Conservation (phyloP, 345 rosid genomes). For the Linum tenue region DNA sequence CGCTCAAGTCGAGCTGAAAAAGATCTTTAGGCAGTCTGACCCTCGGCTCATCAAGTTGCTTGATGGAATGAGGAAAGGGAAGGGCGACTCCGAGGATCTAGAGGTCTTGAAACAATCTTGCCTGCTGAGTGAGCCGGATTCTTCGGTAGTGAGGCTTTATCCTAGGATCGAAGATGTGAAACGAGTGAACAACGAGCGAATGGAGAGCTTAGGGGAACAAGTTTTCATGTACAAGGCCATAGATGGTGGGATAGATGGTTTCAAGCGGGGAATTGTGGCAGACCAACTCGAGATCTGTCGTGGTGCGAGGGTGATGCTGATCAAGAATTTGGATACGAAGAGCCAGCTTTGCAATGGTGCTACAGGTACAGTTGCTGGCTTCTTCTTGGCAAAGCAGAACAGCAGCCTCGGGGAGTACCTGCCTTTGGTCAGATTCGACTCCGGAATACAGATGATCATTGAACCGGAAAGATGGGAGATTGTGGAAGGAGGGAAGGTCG, state of each 20-base stretch:
- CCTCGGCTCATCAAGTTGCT: constrained; percentile 19
- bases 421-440: constrained; percentile 23
- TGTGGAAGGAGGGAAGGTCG: constrained; percentile 10
- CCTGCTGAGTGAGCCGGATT: constrained; percentile 7
- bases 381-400: neutral
- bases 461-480: constrained; percentile 11
- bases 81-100: constrained; percentile 13
- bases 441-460: constrained; percentile 10
- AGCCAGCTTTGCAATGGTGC: constrained; percentile 23
- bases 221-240: constrained; percentile 8
- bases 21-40: constrained; percentile 32
- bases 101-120: constrained; percentile 20
- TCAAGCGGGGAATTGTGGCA: constrained; percentile 16
- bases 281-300: constrained; percentile 13
- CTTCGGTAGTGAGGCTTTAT: constrained; percentile 17
- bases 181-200: constrained; percentile 14
- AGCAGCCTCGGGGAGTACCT: neutral
- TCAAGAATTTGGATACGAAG: constrained; percentile 14
- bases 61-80: constrained; percentile 24
- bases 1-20: constrained; percentile 22
- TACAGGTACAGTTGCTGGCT: constrained; percentile 17
- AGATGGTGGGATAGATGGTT: constrained; percentile 9
- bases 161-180: constrained; percentile 24
- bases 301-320: constrained; percentile 27
- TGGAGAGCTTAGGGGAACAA: constrained; percentile 16